Conservation (phyloP, 1,139 yeast species). For the Yamadazyma dushanensis region DNA sequence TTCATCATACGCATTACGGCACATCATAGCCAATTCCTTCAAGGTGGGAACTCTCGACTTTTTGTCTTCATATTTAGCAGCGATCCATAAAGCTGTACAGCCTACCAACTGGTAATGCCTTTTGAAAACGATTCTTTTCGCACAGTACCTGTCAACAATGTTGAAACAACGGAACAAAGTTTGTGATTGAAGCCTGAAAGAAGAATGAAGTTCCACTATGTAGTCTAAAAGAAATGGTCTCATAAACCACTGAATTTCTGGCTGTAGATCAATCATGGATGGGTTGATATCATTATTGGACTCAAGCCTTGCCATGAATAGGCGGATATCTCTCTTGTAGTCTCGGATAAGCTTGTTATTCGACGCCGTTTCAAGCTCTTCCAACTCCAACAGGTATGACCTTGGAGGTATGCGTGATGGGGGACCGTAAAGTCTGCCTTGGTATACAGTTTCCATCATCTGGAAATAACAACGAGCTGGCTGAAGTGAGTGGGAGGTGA, state of each 20-base stretch:
- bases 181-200: constrained; percentile 72
- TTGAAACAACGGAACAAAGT: constrained; percentile 79
- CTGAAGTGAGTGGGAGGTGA: no score
- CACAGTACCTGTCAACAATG: constrained; percentile 87
- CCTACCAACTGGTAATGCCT: constrained; percentile 93
- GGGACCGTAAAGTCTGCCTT: no score
- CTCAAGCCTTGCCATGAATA: constrained; percentile 29
- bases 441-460: no score
- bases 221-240: constrained; percentile 86
- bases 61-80: constrained; percentile 89
- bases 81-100: constrained; percentile 92
- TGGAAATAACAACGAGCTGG: no score
- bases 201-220: constrained; percentile 75
- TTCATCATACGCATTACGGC: constrained; percentile 82
- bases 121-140: constrained; percentile 86
- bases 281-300: constrained; percentile 46
- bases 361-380: no score
- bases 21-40: constrained; percentile 72
- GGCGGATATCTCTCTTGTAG: no score
- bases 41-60: constrained; percentile 82
- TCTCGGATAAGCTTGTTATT: no score
- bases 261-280: constrained; percentile 83
- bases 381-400: no score
- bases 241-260: constrained; percentile 92
- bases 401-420: no score